These are phyloP conservation scores for Astrothelium subdiscretum DNA, from an alignment of 495 filamentous ascomycete genomes.

Conservation along the genomic window DNA sequence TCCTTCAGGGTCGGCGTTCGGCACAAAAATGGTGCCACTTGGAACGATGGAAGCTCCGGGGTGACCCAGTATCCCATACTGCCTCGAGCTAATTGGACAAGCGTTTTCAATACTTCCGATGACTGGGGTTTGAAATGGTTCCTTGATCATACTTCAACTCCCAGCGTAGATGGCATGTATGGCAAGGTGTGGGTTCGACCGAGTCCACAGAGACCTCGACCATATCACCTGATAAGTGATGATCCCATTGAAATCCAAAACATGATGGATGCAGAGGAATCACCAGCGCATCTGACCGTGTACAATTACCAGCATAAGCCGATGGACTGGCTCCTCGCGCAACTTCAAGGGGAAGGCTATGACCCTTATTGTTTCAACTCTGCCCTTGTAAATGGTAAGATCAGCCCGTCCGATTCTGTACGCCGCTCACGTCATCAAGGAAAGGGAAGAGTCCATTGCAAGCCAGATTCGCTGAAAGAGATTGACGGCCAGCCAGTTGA, in stretches of 20 bases:
- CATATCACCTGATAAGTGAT: neutral
- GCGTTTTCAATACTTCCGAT: neutral
- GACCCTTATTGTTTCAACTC: neutral
- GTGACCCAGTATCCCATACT: neutral
- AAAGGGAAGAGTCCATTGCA: neutral
- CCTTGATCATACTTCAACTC: neutral
- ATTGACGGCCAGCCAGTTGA: neutral
- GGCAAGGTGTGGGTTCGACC: neutral
- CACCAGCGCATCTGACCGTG: neutral
- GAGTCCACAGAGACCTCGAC: neutral
- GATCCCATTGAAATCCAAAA: neutral
- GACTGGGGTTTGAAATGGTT: conserved; percentile 1
- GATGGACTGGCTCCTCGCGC: neutral
- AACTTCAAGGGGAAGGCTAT: neutral
- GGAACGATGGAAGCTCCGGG: neutral
- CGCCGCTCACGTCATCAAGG: neutral
- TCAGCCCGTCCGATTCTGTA: neutral
- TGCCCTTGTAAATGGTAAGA: neutral
- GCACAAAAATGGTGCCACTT: neutral
- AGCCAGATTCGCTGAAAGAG: neutral
- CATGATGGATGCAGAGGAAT: neutral
- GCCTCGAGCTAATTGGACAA: neutral
- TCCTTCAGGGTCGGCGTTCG: neutral
- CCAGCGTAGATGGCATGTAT: neutral
- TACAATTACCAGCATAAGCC: conserved; percentile 1